These are phyloP conservation scores for Malassezia brasiliensis DNA, from an alignment of 1,284 basidiomycete genomes.

Conservation along the genomic window DNA sequence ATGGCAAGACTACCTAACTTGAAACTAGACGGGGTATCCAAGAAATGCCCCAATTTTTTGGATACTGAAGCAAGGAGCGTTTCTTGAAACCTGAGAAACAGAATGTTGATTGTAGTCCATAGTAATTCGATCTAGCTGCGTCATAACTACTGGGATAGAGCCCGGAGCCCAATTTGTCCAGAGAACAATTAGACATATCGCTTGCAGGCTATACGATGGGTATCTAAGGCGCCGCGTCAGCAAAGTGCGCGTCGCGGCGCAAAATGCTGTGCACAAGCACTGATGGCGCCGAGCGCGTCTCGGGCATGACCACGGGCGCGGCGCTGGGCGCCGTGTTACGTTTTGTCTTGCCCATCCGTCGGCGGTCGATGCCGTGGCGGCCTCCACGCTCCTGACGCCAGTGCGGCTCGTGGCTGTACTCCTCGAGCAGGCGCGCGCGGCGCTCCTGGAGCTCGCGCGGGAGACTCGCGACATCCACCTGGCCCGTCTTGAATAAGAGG, in stretches of 20 bases:
- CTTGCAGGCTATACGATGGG: conserved; percentile 1
- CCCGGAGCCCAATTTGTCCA: no score
- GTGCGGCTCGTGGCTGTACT: conserved; percentile 17
- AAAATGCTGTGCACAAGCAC: conserved; percentile 10
- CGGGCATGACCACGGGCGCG: background rate
- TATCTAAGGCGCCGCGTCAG: background rate
- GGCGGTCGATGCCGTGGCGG: conserved; percentile 10
- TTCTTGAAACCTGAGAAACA: no score
- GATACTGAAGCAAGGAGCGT: no score
- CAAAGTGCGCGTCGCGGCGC: conserved; percentile 13
- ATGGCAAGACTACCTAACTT: no score
- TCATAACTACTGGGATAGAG: no score
- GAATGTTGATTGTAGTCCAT: no score
- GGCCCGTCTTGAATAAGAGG: conserved; percentile 4
- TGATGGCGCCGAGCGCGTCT: conserved; percentile 4
- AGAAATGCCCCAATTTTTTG: no score
- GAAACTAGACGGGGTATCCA: no score
- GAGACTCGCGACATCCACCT: conserved; percentile 1
- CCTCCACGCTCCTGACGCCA: conserved; percentile 17
- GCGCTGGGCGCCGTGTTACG: background rate
- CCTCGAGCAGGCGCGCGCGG: conserved; percentile 10
- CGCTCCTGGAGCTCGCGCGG: conserved; percentile 4
- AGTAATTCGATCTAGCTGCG: no score
- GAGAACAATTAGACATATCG: no score
- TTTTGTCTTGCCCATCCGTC: conserved; percentile 1